Evolutionary conservation across 257 asterid species (phyloP).

Genomic region (Capsicum pubescens): DNA sequence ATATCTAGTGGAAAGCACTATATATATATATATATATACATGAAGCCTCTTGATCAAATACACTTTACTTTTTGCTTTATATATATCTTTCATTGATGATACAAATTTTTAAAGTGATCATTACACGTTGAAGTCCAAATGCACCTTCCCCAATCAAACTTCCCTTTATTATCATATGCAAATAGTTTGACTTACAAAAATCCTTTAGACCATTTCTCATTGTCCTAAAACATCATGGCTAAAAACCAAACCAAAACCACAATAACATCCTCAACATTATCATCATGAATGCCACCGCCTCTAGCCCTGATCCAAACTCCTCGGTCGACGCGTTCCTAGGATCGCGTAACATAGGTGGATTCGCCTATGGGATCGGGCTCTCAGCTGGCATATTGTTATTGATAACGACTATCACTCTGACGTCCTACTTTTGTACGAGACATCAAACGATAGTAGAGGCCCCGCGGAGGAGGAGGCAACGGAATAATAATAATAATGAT

Average conservation of each 20-base stretch:
- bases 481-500: neutral
- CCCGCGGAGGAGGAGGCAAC: constrained; percentile 32
- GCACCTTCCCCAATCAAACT: constrained; percentile 40
- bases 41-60: neutral
- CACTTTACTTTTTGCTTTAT: constrained; percentile 15
- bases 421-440: constrained; percentile 83
- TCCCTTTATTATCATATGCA: constrained; percentile 10
- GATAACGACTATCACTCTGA: constrained; percentile 79
- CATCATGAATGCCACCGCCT: constrained; percentile 57
- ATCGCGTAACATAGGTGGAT: constrained; percentile 63
- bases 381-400: constrained; percentile 82
- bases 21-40: neutral
- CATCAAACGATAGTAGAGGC: constrained; percentile 32
- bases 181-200: constrained; percentile 42
- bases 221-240: constrained; percentile 40
- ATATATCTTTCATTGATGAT: neutral
- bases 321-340: constrained; percentile 51
- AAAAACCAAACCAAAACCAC: constrained; percentile 28
- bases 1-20: neutral
- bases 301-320: constrained; percentile 25
- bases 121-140: constrained; percentile 32
- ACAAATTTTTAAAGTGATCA: neutral
- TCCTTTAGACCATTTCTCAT: constrained; percentile 11
- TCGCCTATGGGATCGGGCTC: constrained; percentile 86
- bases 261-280: constrained; percentile 8